Evolutionary conservation across 2,329 filamentous ascomycete genomes (phyloP).

Genomic region (Blastomyces parvus): DNA sequence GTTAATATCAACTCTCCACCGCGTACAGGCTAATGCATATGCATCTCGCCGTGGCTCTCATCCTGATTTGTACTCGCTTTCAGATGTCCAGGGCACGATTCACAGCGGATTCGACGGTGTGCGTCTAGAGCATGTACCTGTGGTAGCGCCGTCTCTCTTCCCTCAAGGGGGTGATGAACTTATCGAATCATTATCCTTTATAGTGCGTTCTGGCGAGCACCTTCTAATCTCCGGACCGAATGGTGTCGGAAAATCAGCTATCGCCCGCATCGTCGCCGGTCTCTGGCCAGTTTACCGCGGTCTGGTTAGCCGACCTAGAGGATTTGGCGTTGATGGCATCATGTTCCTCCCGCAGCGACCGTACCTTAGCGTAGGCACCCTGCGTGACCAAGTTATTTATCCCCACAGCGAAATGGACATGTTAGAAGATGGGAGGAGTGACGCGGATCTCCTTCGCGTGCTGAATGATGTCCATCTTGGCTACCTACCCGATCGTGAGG

Average conservation of each 20-base stretch:
- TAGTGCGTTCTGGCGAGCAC: slow-evolving; percentile 84
- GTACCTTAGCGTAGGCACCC: slow-evolving; percentile 82
- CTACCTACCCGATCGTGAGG: slow-evolving; percentile 84
- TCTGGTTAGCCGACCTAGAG: slow-evolving; percentile 76
- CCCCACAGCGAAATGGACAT: slow-evolving; percentile 92
- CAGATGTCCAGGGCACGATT: slow-evolving; percentile 85
- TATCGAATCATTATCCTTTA: slow-evolving; percentile 76
- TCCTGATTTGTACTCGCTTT: slow-evolving; percentile 76
- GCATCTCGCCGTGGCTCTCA: slow-evolving; percentile 55
- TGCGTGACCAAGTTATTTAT: slow-evolving; percentile 96
- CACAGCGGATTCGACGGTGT: slow-evolving; percentile 94
- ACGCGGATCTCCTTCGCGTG: slow-evolving; percentile 66
- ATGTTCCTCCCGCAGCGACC: slow-evolving; percentile 97
- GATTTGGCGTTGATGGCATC: slow-evolving; percentile 75
- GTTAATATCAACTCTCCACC: slow-evolving; percentile 85
- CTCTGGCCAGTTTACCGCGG: slow-evolving; percentile 95
- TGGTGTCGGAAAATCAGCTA: slow-evolving; percentile 84
- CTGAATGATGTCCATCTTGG: slow-evolving; percentile 77
- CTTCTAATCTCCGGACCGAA: slow-evolving; percentile 91
- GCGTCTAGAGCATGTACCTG: slow-evolving; percentile 80
- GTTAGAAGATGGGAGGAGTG: slow-evolving; percentile 66
- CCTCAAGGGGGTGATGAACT: slow-evolving; percentile 88
- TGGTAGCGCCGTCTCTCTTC: slow-evolving; percentile 81
- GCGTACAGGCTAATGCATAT: slow-evolving; percentile 86
- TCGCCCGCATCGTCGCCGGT: slow-evolving; percentile 77